These are phyloP conservation scores for Fusarium nodosum DNA, from an alignment of 2,329 filamentous ascomycete species.

Conservation along the genomic window DNA sequence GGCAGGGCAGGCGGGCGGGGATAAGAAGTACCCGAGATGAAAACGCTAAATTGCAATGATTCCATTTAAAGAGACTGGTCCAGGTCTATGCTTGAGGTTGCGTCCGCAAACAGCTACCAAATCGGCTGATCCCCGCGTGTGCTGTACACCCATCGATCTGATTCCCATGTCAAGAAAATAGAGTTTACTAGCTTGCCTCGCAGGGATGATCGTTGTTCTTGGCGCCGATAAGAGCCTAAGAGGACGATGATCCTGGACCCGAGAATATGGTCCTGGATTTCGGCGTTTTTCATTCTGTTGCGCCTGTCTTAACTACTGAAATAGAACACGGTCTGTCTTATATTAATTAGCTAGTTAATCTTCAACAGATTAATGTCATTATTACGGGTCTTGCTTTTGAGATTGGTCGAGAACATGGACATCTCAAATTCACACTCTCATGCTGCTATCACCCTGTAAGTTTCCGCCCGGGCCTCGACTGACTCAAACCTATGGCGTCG, in stretches of 20 bases:
- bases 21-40: not conserved
- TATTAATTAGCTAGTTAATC: not conserved
- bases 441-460: not conserved
- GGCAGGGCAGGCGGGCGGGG: not conserved
- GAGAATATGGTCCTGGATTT: not conserved
- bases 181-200: not conserved
- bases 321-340: not conserved
- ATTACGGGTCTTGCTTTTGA: not conserved
- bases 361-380: not conserved
- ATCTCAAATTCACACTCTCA: not conserved
- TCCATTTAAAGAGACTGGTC: not conserved
- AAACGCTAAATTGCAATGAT: not conserved
- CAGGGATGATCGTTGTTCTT: not conserved
- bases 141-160: not conserved
- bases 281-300: not conserved
- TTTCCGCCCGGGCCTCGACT: not conserved
- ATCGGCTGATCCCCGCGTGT: not conserved
- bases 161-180: not conserved
- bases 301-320: not conserved
- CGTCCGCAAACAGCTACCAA: not conserved
- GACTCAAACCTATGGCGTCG: not conserved
- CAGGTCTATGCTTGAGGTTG: not conserved
- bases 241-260: not conserved
- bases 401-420: not conserved
- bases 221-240: slow-evolving; percentile 1